Percentiles rank a stretch among this genome's conserved stretches.
These are phyloP conservation scores for Viola odorata DNA, from an alignment of 345 rosid species.

Conservation along the genomic window DNA sequence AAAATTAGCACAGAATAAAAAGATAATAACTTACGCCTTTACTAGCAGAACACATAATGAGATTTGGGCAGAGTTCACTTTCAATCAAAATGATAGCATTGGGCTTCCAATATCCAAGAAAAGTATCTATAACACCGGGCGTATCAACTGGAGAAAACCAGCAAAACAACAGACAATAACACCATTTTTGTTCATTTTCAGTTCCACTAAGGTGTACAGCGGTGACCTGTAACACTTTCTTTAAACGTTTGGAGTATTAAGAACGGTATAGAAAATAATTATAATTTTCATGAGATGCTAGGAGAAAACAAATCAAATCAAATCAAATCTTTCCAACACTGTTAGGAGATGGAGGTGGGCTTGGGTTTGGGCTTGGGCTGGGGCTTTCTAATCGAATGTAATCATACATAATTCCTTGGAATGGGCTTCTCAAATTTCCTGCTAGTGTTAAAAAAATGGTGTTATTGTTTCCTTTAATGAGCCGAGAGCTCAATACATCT, in stretches of 20 bases:
- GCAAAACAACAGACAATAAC: slow-evolving; percentile 6
- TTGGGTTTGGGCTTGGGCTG: too few relatives aligned
- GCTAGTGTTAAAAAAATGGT: slow-evolving; percentile 17
- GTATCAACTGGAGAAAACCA: slow-evolving; percentile 87
- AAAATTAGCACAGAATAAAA: not conserved
- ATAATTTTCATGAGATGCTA: too few relatives aligned
- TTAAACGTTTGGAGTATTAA: too few relatives aligned
- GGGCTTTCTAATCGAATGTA: slow-evolving; percentile 26
- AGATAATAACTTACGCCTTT: slow-evolving; percentile 45
- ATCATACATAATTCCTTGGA: slow-evolving; percentile 27
- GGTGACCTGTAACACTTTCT: too few relatives aligned
- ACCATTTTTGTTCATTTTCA: not conserved
- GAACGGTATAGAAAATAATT: too few relatives aligned
- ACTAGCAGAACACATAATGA: slow-evolving; percentile 58
- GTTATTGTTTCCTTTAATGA: slow-evolving; percentile 20
- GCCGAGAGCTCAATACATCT: slow-evolving; percentile 7
- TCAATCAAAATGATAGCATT: slow-evolving; percentile 63
- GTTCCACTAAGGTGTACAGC: too few relatives aligned
- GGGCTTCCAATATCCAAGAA: slow-evolving; percentile 76
- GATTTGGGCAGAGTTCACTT: slow-evolving; percentile 93
- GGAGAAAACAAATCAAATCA: too few relatives aligned
- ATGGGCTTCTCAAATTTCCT: slow-evolving; percentile 26
- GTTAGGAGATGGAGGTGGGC: too few relatives aligned
- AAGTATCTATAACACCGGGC: slow-evolving; percentile 65
- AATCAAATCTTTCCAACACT: too few relatives aligned